Conservation (phyloP, 192 early-diverging fungal species). For the Coemansia sp. region DNA sequence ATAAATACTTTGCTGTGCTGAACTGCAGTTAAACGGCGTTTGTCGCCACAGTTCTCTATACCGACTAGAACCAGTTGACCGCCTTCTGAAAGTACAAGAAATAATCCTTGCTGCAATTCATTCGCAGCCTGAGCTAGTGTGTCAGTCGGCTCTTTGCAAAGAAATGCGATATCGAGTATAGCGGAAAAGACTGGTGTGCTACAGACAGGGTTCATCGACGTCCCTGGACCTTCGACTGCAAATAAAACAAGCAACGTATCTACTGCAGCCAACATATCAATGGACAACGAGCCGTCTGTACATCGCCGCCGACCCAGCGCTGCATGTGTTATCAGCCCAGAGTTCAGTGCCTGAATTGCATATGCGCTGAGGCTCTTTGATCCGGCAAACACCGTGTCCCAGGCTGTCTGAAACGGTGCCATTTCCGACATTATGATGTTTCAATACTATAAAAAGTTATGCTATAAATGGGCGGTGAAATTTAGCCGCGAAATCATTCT, state of each 20-base stretch:
- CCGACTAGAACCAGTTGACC: conserved; percentile 15
- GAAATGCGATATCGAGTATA: conserved; percentile 14
- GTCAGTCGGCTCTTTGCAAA: not conserved
- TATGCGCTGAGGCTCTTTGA: conserved; percentile 9
- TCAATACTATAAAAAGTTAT: not conserved
- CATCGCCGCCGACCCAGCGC: conserved; percentile 12
- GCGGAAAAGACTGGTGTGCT: conserved; percentile 22
- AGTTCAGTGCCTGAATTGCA: conserved; percentile 24
- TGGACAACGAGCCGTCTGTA: not conserved
- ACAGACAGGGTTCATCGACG: conserved; percentile 17
- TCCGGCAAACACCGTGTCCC: conserved; percentile 15
- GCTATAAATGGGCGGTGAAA: not conserved
- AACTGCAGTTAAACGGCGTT: not conserved
- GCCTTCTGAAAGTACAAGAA: conserved; percentile 14
- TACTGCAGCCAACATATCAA: conserved; percentile 20
- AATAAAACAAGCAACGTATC: conserved; percentile 24
- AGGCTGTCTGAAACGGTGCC: conserved; percentile 18
- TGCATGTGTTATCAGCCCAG: conserved; percentile 28
- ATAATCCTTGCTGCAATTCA: conserved; percentile 5
- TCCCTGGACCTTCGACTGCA: conserved; percentile 2
- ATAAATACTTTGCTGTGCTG: conserved; percentile 3
- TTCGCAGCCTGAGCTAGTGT: not conserved
- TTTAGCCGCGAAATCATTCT: not conserved
- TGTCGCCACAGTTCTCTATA: conserved; percentile 3
- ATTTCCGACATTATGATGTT: conserved; percentile 12